Base-by-base conservation (phyloP, 2,329 filamentous ascomycete genomes). In the Alternaria gansuensis region DNA sequence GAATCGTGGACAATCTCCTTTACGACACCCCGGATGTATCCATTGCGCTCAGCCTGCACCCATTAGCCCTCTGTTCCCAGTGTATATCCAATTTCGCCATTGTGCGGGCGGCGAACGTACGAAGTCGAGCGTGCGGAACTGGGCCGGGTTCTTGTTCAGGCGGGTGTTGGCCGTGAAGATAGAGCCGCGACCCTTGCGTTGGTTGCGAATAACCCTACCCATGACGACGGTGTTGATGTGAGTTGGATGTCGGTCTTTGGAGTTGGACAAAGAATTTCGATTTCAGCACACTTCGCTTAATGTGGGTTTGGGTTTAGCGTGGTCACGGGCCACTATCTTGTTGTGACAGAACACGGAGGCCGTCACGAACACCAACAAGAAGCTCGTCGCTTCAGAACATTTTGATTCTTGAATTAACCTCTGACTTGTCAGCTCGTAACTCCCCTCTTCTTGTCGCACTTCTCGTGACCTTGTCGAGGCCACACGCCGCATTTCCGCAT, bases 1-100 rank as follows among this genome's bases (percentile, higher is more conserved):
- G 93, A 88, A 84, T 99, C 95, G 89, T 99, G 95, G 84, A 99
- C 91, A 84, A 98, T 97, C 80, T 98, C 92, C 89, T 95, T 97
- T 81, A 99, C 93, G 71, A 98, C 88, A 84, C 95, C 95, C 76
- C 95, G 92, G 80, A 96, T 85, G 87, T 99, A 99, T 78, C 95
- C 95, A 88, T 98, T 94, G 81, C 92, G 89, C 87, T 97, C 93
- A 81, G 93, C 68, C 75, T 77, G 63, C 69, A 48, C 59, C 64
- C 60, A 69, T 76, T 76, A 75, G 73, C 78, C 75, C 71, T 79
- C 74, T 56, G 72, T 62, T 51, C 60, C 58, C 51, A 57, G 45
- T 21, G 36, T 43, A 28, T 58, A 44, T 52, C 41, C 31, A 62
- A 63, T 57, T 63, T 70, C 62, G 68, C 60, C 61, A 51, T 55